Evolutionary conservation across 1,139 yeast species (phyloP), one percentile per base, ranked within the genome.

Genomic region (Pichia sp.): DNA sequence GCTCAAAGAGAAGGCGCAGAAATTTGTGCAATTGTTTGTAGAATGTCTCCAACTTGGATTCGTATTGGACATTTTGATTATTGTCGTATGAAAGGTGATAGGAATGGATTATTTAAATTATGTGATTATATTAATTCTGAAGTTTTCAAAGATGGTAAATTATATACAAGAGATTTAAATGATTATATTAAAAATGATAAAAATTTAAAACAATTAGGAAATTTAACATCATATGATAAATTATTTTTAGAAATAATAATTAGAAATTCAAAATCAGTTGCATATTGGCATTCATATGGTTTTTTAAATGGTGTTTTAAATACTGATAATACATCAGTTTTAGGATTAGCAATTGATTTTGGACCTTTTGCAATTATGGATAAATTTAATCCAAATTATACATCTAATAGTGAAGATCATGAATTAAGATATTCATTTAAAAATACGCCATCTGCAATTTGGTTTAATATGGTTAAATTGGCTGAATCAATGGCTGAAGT

Each of bases 281-380:
- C 96, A 1, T 72, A 77, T 56, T 87, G 96, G 88, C 97, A 92
- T 64, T 76, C 83, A 0, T 90, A 89, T 65, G 97, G 97, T 3
- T 89, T 90, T 61, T 68, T 90, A 59, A 92, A 92, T 61, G 98
- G 98, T 6, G 98, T 92, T 2, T 71, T 92, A 52, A 92, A 92
- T 63, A 90, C 97, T 0, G 98, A 92, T 63, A 92, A 92, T 62
- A 88, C 96, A 0, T 87, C 96, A 0, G 73, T 92, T 7, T 63
- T 84, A 42, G 98, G 98, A 0, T 70, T 90, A 18, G 80, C 96
- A 0, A 79, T 92, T 67, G 98, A 92, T 66, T 92, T 84, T 64
- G 98, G 98, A 4, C 98, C 98, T 1, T 92, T 87, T 68, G 86
- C 95, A 29, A 86, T 89, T 48, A 66, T 65, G 68, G 97, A 90